These are phyloP conservation scores for Starmerella riodocensis DNA, from an alignment of 805 yeast genomes.

Conservation along the genomic window DNA sequence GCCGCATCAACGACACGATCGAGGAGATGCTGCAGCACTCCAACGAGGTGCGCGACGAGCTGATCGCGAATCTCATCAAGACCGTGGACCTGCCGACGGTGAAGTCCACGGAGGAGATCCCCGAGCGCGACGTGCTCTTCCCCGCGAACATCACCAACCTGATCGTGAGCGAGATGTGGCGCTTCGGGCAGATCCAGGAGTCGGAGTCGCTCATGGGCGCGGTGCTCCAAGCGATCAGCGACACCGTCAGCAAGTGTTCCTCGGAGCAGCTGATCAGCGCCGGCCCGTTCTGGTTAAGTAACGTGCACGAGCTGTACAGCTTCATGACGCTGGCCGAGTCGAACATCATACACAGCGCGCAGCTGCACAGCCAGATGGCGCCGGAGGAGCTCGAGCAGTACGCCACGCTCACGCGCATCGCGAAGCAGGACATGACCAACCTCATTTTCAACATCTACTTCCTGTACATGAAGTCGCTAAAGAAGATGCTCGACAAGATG, in stretches of 20 bases:
- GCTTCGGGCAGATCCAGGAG: conserved; percentile 83
- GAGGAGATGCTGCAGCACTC: conserved; percentile 38
- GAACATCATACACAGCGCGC: conserved; percentile 76
- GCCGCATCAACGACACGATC: conserved; percentile 57
- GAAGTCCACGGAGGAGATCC: conserved; percentile 67
- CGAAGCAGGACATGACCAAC: conserved; percentile 86
- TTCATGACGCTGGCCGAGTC: conserved; percentile 89
- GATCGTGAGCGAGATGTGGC: conserved; percentile 94
- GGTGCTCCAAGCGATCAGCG: conserved; percentile 75
- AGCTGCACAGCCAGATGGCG: conserved; percentile 69
- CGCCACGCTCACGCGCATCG: conserved; percentile 73
- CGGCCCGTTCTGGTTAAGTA: conserved; percentile 96
- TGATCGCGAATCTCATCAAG: conserved; percentile 39
- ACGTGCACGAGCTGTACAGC: conserved; percentile 87
- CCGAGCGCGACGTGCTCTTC: conserved; percentile 82
- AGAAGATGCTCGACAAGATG: conserved; percentile 77
- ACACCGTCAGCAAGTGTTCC: conserved; percentile 59
- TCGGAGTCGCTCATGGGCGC: conserved; percentile 84
- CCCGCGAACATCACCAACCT: conserved; percentile 92
- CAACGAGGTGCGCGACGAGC: conserved; percentile 19
- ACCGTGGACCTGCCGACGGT: conserved; percentile 75
- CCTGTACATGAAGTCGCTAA: conserved; percentile 93
- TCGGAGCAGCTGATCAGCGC: conserved; percentile 80
- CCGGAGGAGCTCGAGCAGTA: conserved; percentile 84
- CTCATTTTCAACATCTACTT: conserved; percentile 87